These are phyloP conservation scores for Pharnaceum exiguum DNA, from an alignment of 148 eudicot species.

Conservation along the genomic window DNA sequence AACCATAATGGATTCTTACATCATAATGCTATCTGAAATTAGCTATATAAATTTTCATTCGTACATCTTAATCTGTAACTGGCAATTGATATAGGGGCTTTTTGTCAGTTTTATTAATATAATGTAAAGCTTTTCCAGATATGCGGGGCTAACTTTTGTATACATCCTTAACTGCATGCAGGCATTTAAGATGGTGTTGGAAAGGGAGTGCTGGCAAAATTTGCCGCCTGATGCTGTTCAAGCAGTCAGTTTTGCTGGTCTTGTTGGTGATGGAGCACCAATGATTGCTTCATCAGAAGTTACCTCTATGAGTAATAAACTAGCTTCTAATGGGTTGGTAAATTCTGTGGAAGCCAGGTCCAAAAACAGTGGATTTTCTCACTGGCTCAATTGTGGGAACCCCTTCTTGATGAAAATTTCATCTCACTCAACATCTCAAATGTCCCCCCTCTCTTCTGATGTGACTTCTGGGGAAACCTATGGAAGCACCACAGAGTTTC, in stretches of 20 bases:
- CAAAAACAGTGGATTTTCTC: constrained; percentile 62
- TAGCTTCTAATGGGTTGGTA: constrained; percentile 36
- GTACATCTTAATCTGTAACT: too few relatives aligned
- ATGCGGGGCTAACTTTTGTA: too few relatives aligned
- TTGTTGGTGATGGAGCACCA: constrained; percentile 95
- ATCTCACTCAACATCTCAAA: constrained; percentile 33
- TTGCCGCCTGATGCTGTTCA: constrained; percentile 78
- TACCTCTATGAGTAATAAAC: constrained; percentile 29
- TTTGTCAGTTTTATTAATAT: too few relatives aligned
- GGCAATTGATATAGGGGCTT: too few relatives aligned
- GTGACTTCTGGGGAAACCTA: constrained; percentile 34
- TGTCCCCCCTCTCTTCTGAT: constrained; percentile 37
- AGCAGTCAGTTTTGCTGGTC: constrained; percentile 80
- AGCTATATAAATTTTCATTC: too few relatives aligned
- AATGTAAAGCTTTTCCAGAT: too few relatives aligned
- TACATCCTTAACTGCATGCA: constrained; percentile 18
- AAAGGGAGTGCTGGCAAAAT: constrained; percentile 80
- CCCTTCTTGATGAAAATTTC: constrained; percentile 61
- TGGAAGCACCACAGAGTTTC: constrained; percentile 18
- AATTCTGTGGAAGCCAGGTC: constrained; percentile 37
- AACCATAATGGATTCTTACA: too few relatives aligned
- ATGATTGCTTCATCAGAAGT: constrained; percentile 51
- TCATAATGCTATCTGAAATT: too few relatives aligned
- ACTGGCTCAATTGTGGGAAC: constrained; percentile 65
- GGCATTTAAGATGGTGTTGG: constrained; percentile 95